Evolutionary conservation across 2,329 filamentous ascomycete species (phyloP), one percentile per base, ranked within the genome.

Genomic region (Ceratocystis colombiana): DNA sequence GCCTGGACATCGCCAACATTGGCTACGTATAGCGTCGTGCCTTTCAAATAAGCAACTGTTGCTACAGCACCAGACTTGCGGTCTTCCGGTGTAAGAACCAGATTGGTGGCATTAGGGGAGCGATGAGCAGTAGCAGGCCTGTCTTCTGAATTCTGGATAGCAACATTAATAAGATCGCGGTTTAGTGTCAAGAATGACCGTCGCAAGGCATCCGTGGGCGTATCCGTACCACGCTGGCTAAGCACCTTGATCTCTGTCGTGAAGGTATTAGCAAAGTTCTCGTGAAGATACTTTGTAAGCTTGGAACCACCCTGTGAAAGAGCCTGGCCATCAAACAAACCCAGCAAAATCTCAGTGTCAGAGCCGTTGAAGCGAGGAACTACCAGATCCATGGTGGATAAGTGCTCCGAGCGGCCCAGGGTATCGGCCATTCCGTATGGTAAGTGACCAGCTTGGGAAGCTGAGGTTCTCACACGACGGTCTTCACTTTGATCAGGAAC

Each of bases 351-450:
- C 75, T 97, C 92, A 55, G 90, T 88, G 70, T 97, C 91, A 64
- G 88, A 89, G 17, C 91, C 89, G 72, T 92, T 88, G 77, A 96
- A 94, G 59, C 90, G 85, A 10, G 94, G 94, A 37, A 97, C 89
- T 22, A 99, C 90, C 77, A 99, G 87, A 74, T 99, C 94, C 68
- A 97, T 88, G 1, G 92, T 96, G 4, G 94, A 97, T 64, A 99
- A 78, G 74, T 99, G 94, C 75, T 99, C 94, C 71, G 93, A 92
- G 72, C 86, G 89, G 48, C 94, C 94, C 15, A 99, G 79, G 15
- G 90, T 95, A 76, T 99, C 94, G 6, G 94, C 94, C 92, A 99
- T 96, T 68, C 94, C 94, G 72, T 99, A 99, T 1, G 90, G 88
- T 75, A 99, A 83, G 41, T 90, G 88, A 1, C 93, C 93, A 22